A percentile compares a stretch with the other conserved stretches of the same genome.
Conservation (phyloP, 371 early-diverging fungal species). For the Quaeritorhiza haematococci region DNA sequence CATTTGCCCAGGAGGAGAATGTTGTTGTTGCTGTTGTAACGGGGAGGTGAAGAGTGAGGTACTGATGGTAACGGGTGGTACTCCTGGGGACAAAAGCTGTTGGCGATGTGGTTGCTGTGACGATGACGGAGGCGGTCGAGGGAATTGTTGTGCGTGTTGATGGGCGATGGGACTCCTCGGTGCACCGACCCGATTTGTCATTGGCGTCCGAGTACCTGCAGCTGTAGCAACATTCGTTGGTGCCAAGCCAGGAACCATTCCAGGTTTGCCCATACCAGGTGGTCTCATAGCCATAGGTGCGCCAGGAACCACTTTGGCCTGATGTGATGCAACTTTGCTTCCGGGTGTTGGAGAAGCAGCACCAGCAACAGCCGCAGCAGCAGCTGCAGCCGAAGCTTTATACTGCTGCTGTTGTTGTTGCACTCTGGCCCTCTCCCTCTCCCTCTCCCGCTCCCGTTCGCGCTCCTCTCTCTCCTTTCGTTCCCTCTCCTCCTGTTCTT, state of each 20-base stretch:
- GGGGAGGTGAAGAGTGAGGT: neutral
- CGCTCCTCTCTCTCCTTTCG: slow-evolving; percentile 14
- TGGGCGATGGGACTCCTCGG: too few species aligned
- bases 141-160: too few species aligned
- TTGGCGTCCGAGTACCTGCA: too few species aligned
- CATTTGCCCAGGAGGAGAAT: too few species aligned
- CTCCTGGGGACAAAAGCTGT: neutral
- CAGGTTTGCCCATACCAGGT: neutral
- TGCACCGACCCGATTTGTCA: too few species aligned
- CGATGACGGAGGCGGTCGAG: too few species aligned
- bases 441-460: slow-evolving; percentile 3
- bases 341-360: neutral
- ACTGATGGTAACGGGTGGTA: neutral
- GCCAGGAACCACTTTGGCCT: neutral
- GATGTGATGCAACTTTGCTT: neutral
- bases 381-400: neutral
- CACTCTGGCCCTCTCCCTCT: neutral
- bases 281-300: neutral
- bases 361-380: neutral
- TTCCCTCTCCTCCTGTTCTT: slow-evolving; percentile 1
- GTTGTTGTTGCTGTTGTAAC: neutral
- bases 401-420: neutral
- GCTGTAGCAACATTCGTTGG: too few species aligned
- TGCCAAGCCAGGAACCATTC: too few species aligned
- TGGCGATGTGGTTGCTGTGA: too few species aligned